phyloP scores from a whole-genome alignment of 371 early-diverging fungal species.

The Syncephalastrum sp. region DNA sequence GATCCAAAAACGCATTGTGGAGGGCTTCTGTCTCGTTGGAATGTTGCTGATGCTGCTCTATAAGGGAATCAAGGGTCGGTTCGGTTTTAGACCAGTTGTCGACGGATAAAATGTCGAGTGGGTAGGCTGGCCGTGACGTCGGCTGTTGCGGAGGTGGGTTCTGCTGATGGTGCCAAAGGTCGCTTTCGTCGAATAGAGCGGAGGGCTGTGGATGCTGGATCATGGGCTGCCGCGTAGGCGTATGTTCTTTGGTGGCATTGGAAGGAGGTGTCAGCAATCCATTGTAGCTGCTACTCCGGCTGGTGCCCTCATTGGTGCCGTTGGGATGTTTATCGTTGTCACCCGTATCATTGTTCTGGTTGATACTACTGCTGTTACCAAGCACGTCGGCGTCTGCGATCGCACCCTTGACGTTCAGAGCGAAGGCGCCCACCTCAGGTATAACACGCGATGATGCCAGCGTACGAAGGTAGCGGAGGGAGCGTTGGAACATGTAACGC shows the following conservation, averaged over 20 bases:
- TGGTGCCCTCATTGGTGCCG: not conserved
- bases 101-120: conserved; percentile 9
- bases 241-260: not conserved
- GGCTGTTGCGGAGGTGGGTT: conserved; percentile 11
- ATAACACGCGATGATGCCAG: conserved; percentile 18
- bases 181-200: conserved; percentile 1
- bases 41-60: conserved; percentile 2
- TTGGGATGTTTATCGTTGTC: not conserved
- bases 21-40: not conserved
- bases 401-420: conserved; percentile 13
- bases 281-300: conserved; percentile 5
- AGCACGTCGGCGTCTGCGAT: conserved; percentile 16
- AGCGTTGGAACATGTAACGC: conserved; percentile 38
- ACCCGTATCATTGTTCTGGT: not conserved
- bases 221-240: not conserved
- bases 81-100: conserved; percentile 17
- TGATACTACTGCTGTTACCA: conserved; percentile 5
- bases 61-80: conserved; percentile 11
- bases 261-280: conserved; percentile 8
- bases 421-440: conserved; percentile 24
- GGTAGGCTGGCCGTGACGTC: conserved; percentile 7
- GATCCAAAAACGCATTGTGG: conserved; percentile 4
- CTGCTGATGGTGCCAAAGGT: conserved; percentile 5
- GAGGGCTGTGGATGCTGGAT: not conserved
- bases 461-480: conserved; percentile 21